A percentile compares a stretch with the other conserved stretches of the same genome.
Conservation (phyloP, 306 rosid species). For the Malus fusca region DNA sequence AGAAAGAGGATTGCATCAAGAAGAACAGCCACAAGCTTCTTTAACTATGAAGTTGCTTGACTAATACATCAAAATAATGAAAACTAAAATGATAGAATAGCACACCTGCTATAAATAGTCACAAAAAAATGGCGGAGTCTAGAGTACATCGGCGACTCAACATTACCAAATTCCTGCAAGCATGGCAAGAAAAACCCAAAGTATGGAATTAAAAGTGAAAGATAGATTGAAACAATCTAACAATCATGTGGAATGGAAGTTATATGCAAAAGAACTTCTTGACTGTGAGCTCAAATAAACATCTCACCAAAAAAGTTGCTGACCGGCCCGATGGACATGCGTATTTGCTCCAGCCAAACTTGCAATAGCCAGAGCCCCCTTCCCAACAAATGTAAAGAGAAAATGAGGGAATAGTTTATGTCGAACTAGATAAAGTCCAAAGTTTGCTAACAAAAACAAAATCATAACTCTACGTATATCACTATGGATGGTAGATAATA, state of each 20-base stretch:
- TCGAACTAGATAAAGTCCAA: neutral
- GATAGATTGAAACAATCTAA: neutral
- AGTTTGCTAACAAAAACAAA: neutral
- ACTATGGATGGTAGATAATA: neutral
- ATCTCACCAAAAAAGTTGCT: constrained; percentile 74
- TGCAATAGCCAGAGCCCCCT: constrained; percentile 99
- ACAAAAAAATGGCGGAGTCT: constrained; percentile 64
- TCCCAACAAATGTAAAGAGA: constrained; percentile 7
- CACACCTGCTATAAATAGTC: constrained; percentile 70
- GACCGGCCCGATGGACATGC: constrained; percentile 53
- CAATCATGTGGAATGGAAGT: neutral
- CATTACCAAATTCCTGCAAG: constrained; percentile 84
- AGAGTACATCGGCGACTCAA: constrained; percentile 80
- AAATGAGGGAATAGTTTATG: neutral
- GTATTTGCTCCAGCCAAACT: constrained; percentile 81
- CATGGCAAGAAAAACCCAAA: neutral
- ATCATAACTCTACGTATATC: neutral
- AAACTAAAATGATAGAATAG: constrained; percentile 1
- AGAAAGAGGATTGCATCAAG: neutral
- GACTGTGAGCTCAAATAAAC: neutral
- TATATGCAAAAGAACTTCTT: neutral
- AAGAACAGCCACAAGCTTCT: neutral
- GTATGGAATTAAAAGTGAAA: neutral
- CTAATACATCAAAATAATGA: neutral
- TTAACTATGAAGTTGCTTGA: neutral